Percentiles rank a stretch among this genome's conserved stretches.
phyloP scores from a whole-genome alignment of 2,329 filamentous ascomycete species.

The Metarhizium anisopliae region DNA sequence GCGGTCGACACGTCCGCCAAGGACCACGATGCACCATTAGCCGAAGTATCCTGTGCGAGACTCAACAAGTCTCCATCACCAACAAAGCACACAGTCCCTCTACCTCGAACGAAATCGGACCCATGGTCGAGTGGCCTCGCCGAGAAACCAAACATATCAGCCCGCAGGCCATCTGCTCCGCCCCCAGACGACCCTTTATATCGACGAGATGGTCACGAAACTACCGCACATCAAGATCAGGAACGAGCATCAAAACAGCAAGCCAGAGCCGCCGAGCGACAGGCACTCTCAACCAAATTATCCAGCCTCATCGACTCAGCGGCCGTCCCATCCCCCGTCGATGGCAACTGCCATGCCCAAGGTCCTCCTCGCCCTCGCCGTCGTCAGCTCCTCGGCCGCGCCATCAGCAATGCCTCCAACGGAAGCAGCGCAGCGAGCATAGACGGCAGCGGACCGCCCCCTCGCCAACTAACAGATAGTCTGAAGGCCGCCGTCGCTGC shows the following conservation, averaged over 20 bases:
- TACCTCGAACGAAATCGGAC: slow-evolving; percentile 29
- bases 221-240: background rate
- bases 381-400: slow-evolving; percentile 48
- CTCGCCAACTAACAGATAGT: slow-evolving; percentile 3
- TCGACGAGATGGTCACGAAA: no score
- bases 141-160: slow-evolving; percentile 4
- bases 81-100: slow-evolving; percentile 14
- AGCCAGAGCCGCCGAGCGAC: slow-evolving; percentile 27
- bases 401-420: slow-evolving; percentile 47
- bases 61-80: slow-evolving; percentile 33
- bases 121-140: slow-evolving; percentile 13
- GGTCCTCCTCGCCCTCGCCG: slow-evolving; percentile 21
- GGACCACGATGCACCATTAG: slow-evolving; percentile 26
- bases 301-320: slow-evolving; percentile 31
- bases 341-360: slow-evolving; percentile 8
- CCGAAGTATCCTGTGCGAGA: slow-evolving; percentile 29
- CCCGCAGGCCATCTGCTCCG: slow-evolving; percentile 7
- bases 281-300: slow-evolving; percentile 32
- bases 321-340: slow-evolving; percentile 3
- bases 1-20: slow-evolving; percentile 17
- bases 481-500: slow-evolving; percentile 6
- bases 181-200: background rate
- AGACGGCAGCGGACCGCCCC: slow-evolving; percentile 13
- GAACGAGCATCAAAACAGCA: slow-evolving; percentile 15
- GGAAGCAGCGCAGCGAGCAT: slow-evolving; percentile 36